Base-by-base conservation (phyloP, 2,329 filamentous ascomycete genomes). In the Pseudodiploospora longispora region DNA sequence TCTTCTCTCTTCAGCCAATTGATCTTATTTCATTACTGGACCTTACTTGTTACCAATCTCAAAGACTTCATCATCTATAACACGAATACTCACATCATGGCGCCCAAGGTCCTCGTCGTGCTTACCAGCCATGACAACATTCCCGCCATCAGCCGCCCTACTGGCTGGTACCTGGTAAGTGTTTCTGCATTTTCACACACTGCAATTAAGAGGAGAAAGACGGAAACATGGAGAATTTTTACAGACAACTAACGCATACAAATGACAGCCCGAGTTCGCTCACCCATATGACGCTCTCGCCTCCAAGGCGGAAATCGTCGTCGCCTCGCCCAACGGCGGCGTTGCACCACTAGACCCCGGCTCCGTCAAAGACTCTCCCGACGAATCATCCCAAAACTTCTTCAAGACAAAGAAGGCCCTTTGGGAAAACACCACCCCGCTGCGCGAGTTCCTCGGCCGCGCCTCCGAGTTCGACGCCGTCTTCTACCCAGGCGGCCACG, bases 91-190 rank as follows among this genome's bases (percentile, higher is more conserved):
- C 19, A 19, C 49, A 61, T 38, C 51, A 75, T 76, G 71, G 67
- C 70, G 32, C 71, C 68, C 54, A 84, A 83, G 61, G 66, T 87
- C 51, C 82, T 88, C 66, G 66, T 87, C 61, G 78, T 88, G 46
- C 76, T 87, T 49, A 85, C 80, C 51, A 87, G 82, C 48, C 71
- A 76, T 60, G 63, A 60, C 58, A 63, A 67, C 60, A 70, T 78
- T 53, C 50, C 48, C 44, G 59, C 66, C 53, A 68, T 70, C 37
- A 69, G 69, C 55, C 67, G 68, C 55, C 73, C 74, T 7, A 86
- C 83, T 0, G 84, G 84, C 51, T 87, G 83, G 83, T 87, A 78
- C 58, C 67, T 87, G 55, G 79, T 82, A 67, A 40, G 67, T 49
- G 19, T 19, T 19, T 19, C 19, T 19, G 19, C 3, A n/a, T n/a